Evolutionary conservation across 306 rosid genomes (phyloP).

Genomic region (Quercus aquifolioides): DNA sequence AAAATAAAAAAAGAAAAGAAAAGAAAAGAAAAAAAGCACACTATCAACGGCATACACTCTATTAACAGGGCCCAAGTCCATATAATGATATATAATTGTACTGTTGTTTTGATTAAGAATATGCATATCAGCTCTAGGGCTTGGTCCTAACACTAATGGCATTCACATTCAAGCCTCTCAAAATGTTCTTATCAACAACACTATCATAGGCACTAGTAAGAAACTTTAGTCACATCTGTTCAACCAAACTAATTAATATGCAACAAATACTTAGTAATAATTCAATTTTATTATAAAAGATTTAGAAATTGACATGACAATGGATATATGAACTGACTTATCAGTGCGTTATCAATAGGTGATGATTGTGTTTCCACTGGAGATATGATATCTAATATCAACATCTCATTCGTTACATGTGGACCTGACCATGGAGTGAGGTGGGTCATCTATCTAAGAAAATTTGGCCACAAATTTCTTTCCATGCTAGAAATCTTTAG

Average conservation of each 20-base stretch:
- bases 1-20: too few relatives aligned
- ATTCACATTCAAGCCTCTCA: slow-evolving; percentile 31
- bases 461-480: too few relatives aligned
- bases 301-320: too few relatives aligned
- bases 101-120: slow-evolving; percentile 17
- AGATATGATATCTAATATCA: slow-evolving; percentile 23
- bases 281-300: too few relatives aligned
- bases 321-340: too few relatives aligned
- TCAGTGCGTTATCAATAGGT: not conserved
- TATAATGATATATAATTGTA: slow-evolving; percentile 6
- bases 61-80: slow-evolving; percentile 29
- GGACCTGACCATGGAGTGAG: slow-evolving; percentile 36
- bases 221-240: not conserved
- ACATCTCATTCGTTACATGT: slow-evolving; percentile 14
- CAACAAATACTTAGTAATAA: too few relatives aligned
- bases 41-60: slow-evolving; percentile 13
- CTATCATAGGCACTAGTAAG: slow-evolving; percentile 22
- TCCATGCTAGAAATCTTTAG: too few relatives aligned
- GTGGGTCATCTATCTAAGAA: not conserved
- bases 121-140: slow-evolving; percentile 26
- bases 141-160: slow-evolving; percentile 35
- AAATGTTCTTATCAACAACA: slow-evolving; percentile 11
- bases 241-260: not conserved
- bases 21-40: not conserved
- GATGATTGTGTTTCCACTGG: slow-evolving; percentile 37